A percentile compares a stretch with the other conserved stretches of the same genome.
phyloP scores from a whole-genome alignment of 1,139 yeast genomes.

The Suhomyces coccinellae region DNA sequence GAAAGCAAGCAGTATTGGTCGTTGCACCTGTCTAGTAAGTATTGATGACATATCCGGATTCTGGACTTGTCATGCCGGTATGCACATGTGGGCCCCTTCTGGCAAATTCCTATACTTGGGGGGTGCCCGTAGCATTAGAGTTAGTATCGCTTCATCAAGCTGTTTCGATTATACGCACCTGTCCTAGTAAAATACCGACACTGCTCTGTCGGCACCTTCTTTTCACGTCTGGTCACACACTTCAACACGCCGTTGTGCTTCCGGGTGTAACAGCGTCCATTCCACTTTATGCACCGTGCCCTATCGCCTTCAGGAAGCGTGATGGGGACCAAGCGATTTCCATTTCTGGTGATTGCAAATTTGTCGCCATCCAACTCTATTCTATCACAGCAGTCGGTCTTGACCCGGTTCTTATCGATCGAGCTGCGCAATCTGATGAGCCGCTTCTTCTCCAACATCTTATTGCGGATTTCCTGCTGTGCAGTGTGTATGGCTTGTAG shows the following conservation, averaged over 20 bases:
- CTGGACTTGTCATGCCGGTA: slow-evolving; percentile 54
- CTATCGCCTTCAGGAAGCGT: slow-evolving; percentile 17
- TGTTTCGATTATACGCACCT: slow-evolving; percentile 32
- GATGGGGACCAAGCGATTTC: slow-evolving; percentile 35
- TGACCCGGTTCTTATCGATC: slow-evolving; percentile 23
- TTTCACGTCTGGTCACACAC: slow-evolving; percentile 13
- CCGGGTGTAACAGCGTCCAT: slow-evolving; percentile 27
- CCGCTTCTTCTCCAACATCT: slow-evolving; percentile 17
- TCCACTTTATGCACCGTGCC: slow-evolving; percentile 29
- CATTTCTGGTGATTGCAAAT: slow-evolving; percentile 38
- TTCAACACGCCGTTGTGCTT: slow-evolving; percentile 31
- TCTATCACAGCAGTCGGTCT: slow-evolving; percentile 41
- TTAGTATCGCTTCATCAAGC: slow-evolving; percentile 17
- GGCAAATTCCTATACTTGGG: slow-evolving; percentile 48
- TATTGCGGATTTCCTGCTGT: slow-evolving; percentile 20
- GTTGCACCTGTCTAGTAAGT: slow-evolving; percentile 48
- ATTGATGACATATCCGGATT: slow-evolving; percentile 56
- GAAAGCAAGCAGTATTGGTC: slow-evolving; percentile 51
- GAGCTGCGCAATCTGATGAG: slow-evolving; percentile 9
- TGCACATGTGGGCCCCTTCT: slow-evolving; percentile 52
- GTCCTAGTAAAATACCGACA: slow-evolving; percentile 45
- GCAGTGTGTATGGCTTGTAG: slow-evolving; percentile 14
- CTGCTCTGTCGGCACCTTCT: slow-evolving; percentile 19
- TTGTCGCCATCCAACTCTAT: slow-evolving; percentile 31
- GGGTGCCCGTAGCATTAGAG: slow-evolving; percentile 21